These are phyloP conservation scores for Pluteus cervinus DNA, from an alignment of 768 basidiomycete genomes.

Conservation along the genomic window DNA sequence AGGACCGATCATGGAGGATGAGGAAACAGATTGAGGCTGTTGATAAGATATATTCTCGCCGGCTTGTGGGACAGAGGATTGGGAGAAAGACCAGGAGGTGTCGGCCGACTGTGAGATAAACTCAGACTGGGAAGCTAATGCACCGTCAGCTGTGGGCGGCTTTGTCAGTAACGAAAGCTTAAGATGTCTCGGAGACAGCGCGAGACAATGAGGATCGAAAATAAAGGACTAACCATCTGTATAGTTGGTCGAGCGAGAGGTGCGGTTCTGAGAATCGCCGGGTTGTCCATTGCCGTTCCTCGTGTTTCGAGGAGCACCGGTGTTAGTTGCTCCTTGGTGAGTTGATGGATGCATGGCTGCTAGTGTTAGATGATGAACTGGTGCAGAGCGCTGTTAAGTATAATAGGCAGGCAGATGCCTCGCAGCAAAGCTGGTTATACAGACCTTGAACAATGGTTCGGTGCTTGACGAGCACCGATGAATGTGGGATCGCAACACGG, in stretches of 20 bases:
- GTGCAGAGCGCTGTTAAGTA: no score
- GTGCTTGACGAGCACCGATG: no score
- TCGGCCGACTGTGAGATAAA: no score
- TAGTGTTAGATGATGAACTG: no score
- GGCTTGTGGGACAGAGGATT: no score
- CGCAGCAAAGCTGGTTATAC: no score
- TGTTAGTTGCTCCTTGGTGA: neutral
- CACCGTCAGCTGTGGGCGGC: no score
- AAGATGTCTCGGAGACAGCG: neutral
- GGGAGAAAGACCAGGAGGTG: neutral
- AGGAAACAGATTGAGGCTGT: constrained; percentile 13
- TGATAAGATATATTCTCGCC: constrained; percentile 7
- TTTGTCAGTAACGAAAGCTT: constrained; percentile 1
- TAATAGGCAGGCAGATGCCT: no score
- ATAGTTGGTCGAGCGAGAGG: neutral
- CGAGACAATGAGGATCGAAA: neutral
- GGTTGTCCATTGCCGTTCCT: neutral
- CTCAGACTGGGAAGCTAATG: no score
- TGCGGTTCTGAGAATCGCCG: neutral
- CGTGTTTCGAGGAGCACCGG: neutral
- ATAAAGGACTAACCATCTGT: constrained; percentile 1
- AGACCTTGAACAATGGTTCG: no score
- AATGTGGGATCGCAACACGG: no score
- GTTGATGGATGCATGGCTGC: constrained; percentile 3
- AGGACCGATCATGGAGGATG: constrained; percentile 47